phyloP scores from a whole-genome alignment of 192 early-diverging fungal genomes.

The Gonapodya prolifera region DNA sequence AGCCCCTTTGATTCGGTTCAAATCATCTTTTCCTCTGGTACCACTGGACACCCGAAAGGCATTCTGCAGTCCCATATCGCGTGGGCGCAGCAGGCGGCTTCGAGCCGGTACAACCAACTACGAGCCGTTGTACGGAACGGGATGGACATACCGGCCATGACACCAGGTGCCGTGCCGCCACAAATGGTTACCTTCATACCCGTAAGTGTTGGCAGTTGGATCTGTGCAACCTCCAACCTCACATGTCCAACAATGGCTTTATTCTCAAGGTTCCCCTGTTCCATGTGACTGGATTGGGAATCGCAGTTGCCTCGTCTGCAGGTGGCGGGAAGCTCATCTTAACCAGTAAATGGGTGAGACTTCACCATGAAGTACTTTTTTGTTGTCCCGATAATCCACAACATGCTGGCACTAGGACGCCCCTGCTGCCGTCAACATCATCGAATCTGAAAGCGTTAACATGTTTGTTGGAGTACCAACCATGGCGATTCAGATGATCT shows the following conservation, averaged over 20 bases:
- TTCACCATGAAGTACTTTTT: neutral
- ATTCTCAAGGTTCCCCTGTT: constrained; percentile 7
- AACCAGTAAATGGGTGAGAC: constrained; percentile 4
- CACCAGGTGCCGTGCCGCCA: neutral
- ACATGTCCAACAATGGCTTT: too few relatives aligned
- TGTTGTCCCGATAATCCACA: neutral
- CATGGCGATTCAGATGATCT: constrained; percentile 9
- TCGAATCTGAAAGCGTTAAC: constrained; percentile 8
- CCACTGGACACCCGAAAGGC: too few relatives aligned
- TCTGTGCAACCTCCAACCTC: too few relatives aligned
- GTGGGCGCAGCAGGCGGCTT: neutral
- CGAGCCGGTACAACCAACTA: neutral
- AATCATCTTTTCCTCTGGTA: neutral
- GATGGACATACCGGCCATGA: neutral
- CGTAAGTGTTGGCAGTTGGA: too few relatives aligned
- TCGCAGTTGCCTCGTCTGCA: neutral
- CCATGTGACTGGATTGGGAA: constrained; percentile 9
- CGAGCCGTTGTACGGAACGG: neutral
- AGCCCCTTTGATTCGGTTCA: neutral
- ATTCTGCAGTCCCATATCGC: neutral
- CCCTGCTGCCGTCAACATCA: constrained; percentile 5
- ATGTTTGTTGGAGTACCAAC: constrained; percentile 11
- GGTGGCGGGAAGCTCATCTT: constrained; percentile 9
- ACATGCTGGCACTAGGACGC: constrained; percentile 11
- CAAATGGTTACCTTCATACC: neutral